Conservation (phyloP, 331 rosid genomes). For the Quercus tomentella region DNA sequence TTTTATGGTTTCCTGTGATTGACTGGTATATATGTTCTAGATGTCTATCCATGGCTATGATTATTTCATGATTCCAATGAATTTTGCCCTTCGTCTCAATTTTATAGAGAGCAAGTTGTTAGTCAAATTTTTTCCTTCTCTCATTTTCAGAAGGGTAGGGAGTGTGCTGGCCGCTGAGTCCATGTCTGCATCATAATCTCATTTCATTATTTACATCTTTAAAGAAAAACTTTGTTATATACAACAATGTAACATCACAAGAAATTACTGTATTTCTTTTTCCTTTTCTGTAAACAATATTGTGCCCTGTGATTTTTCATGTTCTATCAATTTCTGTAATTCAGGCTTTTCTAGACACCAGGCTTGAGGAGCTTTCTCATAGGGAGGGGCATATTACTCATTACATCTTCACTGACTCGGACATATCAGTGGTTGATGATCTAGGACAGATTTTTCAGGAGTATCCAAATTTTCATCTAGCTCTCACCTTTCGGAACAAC, state of each 20-base stretch:
- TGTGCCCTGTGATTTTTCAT: not conserved
- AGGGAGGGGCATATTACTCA: constrained; percentile 36
- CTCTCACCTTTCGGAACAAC: constrained; percentile 89
- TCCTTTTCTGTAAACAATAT: not conserved
- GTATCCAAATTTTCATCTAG: constrained; percentile 68
- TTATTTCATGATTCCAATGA: not conserved
- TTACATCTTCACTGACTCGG: constrained; percentile 90
- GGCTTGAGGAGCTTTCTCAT: constrained; percentile 49
- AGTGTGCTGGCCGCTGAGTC: not conserved
- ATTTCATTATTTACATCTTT: not conserved
- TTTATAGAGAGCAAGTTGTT: not conserved
- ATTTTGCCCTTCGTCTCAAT: not conserved
- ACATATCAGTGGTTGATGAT: constrained; percentile 80
- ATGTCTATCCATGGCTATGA: not conserved
- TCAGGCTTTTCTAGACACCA: constrained; percentile 73
- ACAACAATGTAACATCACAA: not conserved
- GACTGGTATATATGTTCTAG: not conserved
- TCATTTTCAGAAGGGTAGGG: constrained; percentile 2
- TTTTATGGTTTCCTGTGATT: not conserved
- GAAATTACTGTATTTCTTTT: not conserved
- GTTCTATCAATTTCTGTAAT: constrained; percentile 1
- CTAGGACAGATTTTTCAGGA: constrained; percentile 60
- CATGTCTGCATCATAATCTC: not conserved
- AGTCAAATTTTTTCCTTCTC: not conserved
- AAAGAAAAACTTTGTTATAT: not conserved